Evolutionary conservation across 2,329 filamentous ascomycete species (phyloP).

Genomic region (Talaromyces marneffei): DNA sequence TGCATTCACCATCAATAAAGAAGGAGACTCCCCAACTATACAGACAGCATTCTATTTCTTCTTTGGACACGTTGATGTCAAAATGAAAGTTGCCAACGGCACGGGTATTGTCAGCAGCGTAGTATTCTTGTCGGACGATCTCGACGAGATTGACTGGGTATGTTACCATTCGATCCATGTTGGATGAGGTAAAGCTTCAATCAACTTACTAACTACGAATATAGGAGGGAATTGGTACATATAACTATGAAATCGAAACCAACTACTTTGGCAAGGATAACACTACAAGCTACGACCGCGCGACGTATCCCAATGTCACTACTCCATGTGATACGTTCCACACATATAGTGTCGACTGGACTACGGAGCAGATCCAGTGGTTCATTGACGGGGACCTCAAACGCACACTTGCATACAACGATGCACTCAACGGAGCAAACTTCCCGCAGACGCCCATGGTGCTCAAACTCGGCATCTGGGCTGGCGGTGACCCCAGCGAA

Average conservation of each 20-base stretch:
- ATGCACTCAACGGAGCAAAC: slow-evolving; percentile 53
- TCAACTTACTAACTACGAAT: not conserved
- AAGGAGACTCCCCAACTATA: slow-evolving; percentile 81
- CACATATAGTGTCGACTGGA: slow-evolving; percentile 59
- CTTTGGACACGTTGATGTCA: slow-evolving; percentile 86
- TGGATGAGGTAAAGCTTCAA: too few species aligned
- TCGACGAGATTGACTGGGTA: slow-evolving; percentile 97
- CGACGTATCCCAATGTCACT: slow-evolving; percentile 63
- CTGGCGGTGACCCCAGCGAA: slow-evolving; percentile 51
- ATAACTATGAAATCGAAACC: slow-evolving; percentile 53
- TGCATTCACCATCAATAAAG: slow-evolving; percentile 68
- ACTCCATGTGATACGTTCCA: slow-evolving; percentile 49
- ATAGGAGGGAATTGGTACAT: slow-evolving; percentile 35
- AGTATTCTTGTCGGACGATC: slow-evolving; percentile 80
- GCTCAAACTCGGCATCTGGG: slow-evolving; percentile 64
- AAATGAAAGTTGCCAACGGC: slow-evolving; percentile 80
- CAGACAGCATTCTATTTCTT: slow-evolving; percentile 94
- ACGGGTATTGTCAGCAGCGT: slow-evolving; percentile 87
- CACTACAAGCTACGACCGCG: slow-evolving; percentile 72
- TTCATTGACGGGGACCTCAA: slow-evolving; percentile 56
- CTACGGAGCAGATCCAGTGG: slow-evolving; percentile 58
- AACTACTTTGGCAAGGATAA: slow-evolving; percentile 97
- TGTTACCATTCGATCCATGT: slow-evolving; percentile 45
- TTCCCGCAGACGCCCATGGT: slow-evolving; percentile 72
- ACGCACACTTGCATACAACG: slow-evolving; percentile 55